Conservation (phyloP, 2,329 filamentous ascomycete species). For the Cordyceps fumosorosea region DNA sequence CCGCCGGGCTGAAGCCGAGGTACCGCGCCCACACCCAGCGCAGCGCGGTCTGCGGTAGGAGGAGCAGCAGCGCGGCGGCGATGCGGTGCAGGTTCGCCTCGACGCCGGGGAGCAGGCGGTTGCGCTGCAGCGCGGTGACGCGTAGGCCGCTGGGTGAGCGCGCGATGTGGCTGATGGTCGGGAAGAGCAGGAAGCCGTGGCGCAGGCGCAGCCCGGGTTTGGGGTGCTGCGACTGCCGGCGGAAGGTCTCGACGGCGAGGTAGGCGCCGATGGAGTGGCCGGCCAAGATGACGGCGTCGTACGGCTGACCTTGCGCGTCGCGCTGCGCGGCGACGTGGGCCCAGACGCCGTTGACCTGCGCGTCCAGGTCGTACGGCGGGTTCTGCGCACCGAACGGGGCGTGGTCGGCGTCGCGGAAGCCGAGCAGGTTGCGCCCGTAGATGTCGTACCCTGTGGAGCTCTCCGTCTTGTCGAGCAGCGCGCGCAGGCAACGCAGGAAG, state of each 20-base stretch:
- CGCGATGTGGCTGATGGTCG: constrained; percentile 67
- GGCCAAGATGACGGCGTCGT: constrained; percentile 57
- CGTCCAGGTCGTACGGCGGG: constrained; percentile 45
- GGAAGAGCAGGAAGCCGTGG: constrained; percentile 62
- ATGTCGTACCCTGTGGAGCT: constrained; percentile 41
- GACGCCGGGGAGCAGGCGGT: constrained; percentile 30
- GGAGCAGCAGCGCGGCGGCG: constrained; percentile 33
- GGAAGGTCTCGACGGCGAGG: constrained; percentile 61
- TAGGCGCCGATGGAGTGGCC: constrained; percentile 72
- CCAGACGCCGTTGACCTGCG: constrained; percentile 43
- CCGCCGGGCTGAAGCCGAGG: constrained; percentile 42
- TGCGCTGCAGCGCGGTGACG: constrained; percentile 25
- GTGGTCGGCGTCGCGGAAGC: constrained; percentile 50
- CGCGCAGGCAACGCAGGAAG: constrained; percentile 55
- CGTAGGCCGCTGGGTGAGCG: constrained; percentile 52
- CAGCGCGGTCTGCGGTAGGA: constrained; percentile 35
- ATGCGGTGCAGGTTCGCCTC: constrained; percentile 35
- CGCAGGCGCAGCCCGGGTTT: constrained; percentile 36
- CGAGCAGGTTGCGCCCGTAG: constrained; percentile 50
- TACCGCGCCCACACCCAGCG: constrained; percentile 35
- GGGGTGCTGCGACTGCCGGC: constrained; percentile 42
- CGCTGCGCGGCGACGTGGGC: constrained; percentile 27
- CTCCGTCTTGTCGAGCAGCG: constrained; percentile 40
- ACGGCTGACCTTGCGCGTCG: constrained; percentile 24
- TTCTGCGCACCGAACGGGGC: constrained; percentile 35